Evolutionary conservation across 169 alveolate genomes (phyloP), one percentile per base, ranked within the genome.

Genomic region (Eimeria brunetti): DNA sequence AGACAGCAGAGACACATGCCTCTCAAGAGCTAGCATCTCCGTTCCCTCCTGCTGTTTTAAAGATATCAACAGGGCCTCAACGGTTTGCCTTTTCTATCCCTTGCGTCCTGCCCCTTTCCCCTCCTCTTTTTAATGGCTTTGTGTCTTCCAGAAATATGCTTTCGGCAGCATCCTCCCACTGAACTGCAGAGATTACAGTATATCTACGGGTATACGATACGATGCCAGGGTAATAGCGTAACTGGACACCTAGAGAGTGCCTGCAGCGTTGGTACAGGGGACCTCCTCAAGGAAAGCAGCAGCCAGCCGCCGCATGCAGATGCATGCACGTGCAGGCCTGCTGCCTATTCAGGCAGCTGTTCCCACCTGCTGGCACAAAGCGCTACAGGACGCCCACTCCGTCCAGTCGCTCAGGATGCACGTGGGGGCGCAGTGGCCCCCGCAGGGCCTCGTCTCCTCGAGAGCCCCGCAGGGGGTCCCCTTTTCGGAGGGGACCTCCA

Each of bases 321-420:
- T 69, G 80, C 80, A 11, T 69, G 51, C 51, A 14, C 30, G 16
- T 36, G 80, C 80, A 12, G 49, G 27, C 30, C 24, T 69, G 80
- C 80, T 5, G 46, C 30, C 51, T 69, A 24, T 1, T 14, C 12
- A 11, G 20, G 30, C 51, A 49, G n/a, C 44, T 27, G 58, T 9
- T 75, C 90, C 33, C 44, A 91, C 95, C 90, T 91, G 95, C 83
- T 76, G 89, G 44, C 95, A 91, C 62, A 91, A 90, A 56, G 88
- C 83, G 16, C 69, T 60, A 69, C 96, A 93, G 12, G 62, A 49
- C 44, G 81, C 89, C 96, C 96, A 93, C 33, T 93, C 94, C 30
- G 86, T 81, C 96, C 96, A 93, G 71, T 93, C 96, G 67, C 96
- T 75, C 38, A 93, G 64, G 24, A 93, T 88, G 60, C 96, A 93